A percentile compares a stretch with the other conserved stretches of the same genome.
phyloP scores from a whole-genome alignment of 495 filamentous ascomycete genomes.

The Darksidea phi region DNA sequence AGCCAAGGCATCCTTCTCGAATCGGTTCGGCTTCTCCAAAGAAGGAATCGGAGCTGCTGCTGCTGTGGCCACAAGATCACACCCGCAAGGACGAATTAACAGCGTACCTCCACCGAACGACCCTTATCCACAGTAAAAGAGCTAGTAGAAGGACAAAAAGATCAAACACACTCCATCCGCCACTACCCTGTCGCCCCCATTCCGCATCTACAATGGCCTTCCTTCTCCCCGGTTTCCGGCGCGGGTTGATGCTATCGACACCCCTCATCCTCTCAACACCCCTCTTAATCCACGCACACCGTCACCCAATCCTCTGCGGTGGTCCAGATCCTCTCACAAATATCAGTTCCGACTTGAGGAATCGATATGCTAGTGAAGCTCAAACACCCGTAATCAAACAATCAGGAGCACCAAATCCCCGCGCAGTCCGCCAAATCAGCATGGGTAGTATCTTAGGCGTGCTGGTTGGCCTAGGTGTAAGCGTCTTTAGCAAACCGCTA shows the following conservation, averaged over 20 bases:
- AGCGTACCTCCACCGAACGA: no score
- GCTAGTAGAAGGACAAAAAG: neutral
- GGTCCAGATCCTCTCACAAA: slow-evolving; percentile 15
- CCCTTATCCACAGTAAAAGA: neutral
- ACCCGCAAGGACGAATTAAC: no score
- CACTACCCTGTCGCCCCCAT: neutral
- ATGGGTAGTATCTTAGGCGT: slow-evolving; percentile 69
- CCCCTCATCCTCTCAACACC: slow-evolving; percentile 21
- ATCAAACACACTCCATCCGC: neutral
- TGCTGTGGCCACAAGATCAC: no score
- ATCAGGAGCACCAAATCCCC: slow-evolving; percentile 44
- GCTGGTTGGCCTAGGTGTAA: slow-evolving; percentile 65
- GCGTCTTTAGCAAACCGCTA: slow-evolving; percentile 71
- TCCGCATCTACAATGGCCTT: slow-evolving; percentile 15
- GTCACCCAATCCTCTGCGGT: slow-evolving; percentile 19
- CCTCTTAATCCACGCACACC: neutral
- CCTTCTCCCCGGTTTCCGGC: slow-evolving; percentile 20
- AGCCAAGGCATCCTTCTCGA: no score
- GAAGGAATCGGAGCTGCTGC: no score
- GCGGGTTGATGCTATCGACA: slow-evolving; percentile 12
- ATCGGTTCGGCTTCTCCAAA: no score
- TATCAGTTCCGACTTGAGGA: slow-evolving; percentile 20
- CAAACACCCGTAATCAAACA: neutral
- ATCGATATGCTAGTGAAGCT: neutral
- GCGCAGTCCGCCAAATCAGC: slow-evolving; percentile 65